Percentiles rank a stretch among this genome's conserved stretches.
These are phyloP conservation scores for Trichomonascaceae sp. DNA, from an alignment of 1,139 yeast species.

Conservation along the genomic window DNA sequence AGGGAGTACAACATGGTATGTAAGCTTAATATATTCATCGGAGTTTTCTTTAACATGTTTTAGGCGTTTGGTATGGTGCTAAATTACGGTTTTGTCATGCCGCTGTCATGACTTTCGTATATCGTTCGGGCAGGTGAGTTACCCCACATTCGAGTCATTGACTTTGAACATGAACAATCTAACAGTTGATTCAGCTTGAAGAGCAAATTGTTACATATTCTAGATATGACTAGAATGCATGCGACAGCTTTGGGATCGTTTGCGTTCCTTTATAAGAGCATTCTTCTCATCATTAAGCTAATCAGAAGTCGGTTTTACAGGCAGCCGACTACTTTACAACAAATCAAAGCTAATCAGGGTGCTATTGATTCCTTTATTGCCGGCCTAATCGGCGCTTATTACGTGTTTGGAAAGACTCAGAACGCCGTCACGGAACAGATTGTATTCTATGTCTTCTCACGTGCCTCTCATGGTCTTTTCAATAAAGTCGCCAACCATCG, in stretches of 20 bases:
- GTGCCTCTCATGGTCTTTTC: slow-evolving; percentile 50
- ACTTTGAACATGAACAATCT: neutral
- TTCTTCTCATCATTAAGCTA: slow-evolving; percentile 28
- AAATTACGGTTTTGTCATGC: slow-evolving; percentile 71
- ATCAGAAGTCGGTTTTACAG: slow-evolving; percentile 11
- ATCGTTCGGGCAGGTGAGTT: slow-evolving; percentile 37
- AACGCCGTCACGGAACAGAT: slow-evolving; percentile 43
- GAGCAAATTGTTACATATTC: slow-evolving; percentile 37
- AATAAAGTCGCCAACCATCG: slow-evolving; percentile 34
- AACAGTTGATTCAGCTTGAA: slow-evolving; percentile 1
- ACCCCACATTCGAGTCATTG: slow-evolving; percentile 1
- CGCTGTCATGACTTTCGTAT: slow-evolving; percentile 54
- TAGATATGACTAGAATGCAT: slow-evolving; percentile 58
- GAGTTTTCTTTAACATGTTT: neutral
- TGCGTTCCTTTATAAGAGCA: slow-evolving; percentile 55
- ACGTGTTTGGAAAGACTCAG: slow-evolving; percentile 55
- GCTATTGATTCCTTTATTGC: slow-evolving; percentile 47
- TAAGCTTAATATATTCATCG: neutral
- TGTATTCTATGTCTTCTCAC: slow-evolving; percentile 55
- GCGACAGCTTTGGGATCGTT: slow-evolving; percentile 61
- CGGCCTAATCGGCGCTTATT: slow-evolving; percentile 59
- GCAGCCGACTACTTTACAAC: slow-evolving; percentile 13
- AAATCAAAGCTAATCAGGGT: slow-evolving; percentile 13
- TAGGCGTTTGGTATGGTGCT: slow-evolving; percentile 61
- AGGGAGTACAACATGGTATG: slow-evolving; percentile 8